These are phyloP conservation scores for Trypanosoma platydactyli DNA, from an alignment of 208 protist species.

Conservation along the genomic window DNA sequence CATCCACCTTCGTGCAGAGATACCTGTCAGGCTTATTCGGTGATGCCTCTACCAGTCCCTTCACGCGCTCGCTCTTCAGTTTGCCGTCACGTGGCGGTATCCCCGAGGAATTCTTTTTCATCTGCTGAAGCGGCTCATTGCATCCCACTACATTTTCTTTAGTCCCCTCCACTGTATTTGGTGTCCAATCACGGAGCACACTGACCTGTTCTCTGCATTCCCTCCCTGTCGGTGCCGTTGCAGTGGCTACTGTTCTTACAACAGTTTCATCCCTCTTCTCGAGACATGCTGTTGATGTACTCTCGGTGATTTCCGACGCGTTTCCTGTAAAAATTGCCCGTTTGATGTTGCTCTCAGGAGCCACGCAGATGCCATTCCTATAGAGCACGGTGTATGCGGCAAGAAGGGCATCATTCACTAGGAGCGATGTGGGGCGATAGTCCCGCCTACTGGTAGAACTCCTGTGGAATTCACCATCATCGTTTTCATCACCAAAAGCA, in stretches of 20 bases:
- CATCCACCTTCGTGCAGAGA: neutral
- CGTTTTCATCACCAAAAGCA: neutral
- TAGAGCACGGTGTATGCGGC: conserved; percentile 43
- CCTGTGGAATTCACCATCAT: neutral
- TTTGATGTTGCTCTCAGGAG: conserved; percentile 61
- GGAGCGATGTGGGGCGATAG: neutral
- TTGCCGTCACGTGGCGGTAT: neutral
- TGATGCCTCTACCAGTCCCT: neutral
- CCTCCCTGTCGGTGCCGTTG: neutral
- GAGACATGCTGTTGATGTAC: conserved; percentile 39
- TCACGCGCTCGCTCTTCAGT: neutral
- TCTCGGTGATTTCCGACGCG: conserved; percentile 44
- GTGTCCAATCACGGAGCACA: neutral
- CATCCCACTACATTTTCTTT: neutral
- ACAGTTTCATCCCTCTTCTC: conserved; percentile 32
- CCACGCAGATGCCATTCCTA: conserved; percentile 44
- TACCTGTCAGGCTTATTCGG: too few relatives aligned
- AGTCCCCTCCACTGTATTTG: neutral
- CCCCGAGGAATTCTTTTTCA: neutral
- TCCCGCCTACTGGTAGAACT: neutral
- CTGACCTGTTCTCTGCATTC: neutral
- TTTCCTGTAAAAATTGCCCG: conserved; percentile 65
- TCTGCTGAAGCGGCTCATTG: neutral
- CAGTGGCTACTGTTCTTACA: neutral
- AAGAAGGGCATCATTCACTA: conserved; percentile 17